Evolutionary conservation across 2,329 filamentous ascomycete species (phyloP), one percentile per base, ranked within the genome.

Genomic region (Pseudogymnoascus sp.): DNA sequence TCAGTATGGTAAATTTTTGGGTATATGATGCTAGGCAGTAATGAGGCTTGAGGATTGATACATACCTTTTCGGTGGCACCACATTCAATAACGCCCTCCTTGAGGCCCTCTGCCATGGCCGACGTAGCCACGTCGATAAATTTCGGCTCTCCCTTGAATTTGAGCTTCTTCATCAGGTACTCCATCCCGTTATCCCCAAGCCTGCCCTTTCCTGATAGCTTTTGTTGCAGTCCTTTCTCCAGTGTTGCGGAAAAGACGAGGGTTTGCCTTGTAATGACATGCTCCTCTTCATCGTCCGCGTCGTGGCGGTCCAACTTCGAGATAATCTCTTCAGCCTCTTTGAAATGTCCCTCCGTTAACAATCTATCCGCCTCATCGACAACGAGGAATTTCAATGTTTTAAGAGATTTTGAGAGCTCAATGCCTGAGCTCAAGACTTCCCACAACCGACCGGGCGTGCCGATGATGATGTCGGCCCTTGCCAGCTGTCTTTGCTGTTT

Each of bases 241-340:
- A 99, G 96, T 0, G 95, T 99, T 0, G 95, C 95, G 0, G 95
- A 97, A 75, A 99, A 99, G 18, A 99, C 91, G 0, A 99, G 83
- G 0, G 93, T 97, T 73, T 99, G 95, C 42, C 93, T 81, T 14
- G 83, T 72, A 44, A 79, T 73, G 10, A 75, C 68, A 64, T 75
- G 70, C 0, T 78, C 75, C 8, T 82, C 79, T 34, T 78, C 75
- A 5, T 80, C 77, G 0, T 78, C 74, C 5, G 81, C 79, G 21
- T 82, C 80, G 40, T 82, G 78, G 28, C 87, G 82, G 70, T 97
- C 91, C 8, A 99, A 78, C 0, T 91, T 86, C 63, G 86, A 87
- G 14, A 99, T 77, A 21, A 99, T 96, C 63, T 96, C 89, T 68
- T 93, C 89, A 4, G 93, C 87, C 74, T 99, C 95, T 75, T 97